phyloP scores from a whole-genome alignment of 2,329 filamentous ascomycete species.

The Xylariaceae sp. region DNA sequence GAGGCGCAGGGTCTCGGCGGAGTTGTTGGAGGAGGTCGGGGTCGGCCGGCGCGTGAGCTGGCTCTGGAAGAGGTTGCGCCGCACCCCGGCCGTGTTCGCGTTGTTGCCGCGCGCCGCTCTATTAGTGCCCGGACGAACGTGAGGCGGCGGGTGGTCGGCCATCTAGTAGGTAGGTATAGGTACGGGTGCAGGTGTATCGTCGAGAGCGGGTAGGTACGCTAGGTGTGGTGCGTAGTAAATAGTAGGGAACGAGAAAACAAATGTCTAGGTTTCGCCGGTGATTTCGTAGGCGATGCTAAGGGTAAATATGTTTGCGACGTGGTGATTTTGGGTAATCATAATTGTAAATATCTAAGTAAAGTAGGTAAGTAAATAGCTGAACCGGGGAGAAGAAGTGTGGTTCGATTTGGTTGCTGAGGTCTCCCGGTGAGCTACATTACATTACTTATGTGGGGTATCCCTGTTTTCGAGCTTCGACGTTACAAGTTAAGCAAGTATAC shows the following conservation, averaged over 20 bases:
- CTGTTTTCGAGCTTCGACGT: not conserved
- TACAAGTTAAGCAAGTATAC: no score
- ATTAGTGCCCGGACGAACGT: conserved; percentile 25
- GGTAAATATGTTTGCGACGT: not conserved
- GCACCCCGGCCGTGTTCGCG: conserved; percentile 41
- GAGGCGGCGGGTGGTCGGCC: conserved; percentile 34
- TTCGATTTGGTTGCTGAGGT: no score
- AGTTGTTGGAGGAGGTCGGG: conserved; percentile 40
- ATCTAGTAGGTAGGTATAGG: conserved; percentile 19
- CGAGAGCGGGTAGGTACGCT: no score
- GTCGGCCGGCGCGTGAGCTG: conserved; percentile 62
- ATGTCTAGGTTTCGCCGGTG: not conserved
- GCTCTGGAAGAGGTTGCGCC: conserved; percentile 62
- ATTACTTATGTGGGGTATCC: no score
- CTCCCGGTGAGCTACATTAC: no score
- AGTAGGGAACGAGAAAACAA: not conserved
- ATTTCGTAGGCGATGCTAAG: not conserved
- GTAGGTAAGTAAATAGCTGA: no score
- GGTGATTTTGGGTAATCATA: not conserved
- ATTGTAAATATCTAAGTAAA: no score
- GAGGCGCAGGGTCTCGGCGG: conserved; percentile 53
- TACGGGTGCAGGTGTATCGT: no score
- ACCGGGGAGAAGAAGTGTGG: no score
- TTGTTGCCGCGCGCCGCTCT: conserved; percentile 33
- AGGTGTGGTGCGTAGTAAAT: no score